These are phyloP conservation scores for Tremella fuciformis DNA, from an alignment of 768 basidiomycete species.

Conservation along the genomic window DNA sequence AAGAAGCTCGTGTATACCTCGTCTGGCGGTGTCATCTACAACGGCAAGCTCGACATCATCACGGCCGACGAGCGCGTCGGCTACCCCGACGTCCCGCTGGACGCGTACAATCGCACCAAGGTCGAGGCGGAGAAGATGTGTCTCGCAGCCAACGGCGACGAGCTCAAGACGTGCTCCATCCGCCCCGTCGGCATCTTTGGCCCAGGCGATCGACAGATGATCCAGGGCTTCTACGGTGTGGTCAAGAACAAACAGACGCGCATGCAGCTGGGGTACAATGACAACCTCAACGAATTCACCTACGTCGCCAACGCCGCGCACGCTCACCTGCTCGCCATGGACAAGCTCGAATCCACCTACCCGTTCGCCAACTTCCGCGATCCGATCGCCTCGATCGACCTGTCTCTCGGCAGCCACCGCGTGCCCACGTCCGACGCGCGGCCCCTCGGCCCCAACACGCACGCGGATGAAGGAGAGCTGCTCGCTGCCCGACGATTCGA, in stretches of 20 bases:
- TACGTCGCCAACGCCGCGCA: slow-evolving; percentile 94
- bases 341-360: slow-evolving; percentile 63
- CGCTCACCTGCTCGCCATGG: slow-evolving; percentile 89
- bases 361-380: slow-evolving; percentile 56
- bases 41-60: slow-evolving; percentile 68
- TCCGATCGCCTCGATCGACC: slow-evolving; percentile 63
- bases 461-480: slow-evolving; percentile 58
- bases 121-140: slow-evolving; percentile 80
- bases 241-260: slow-evolving; percentile 78
- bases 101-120: slow-evolving; percentile 93
- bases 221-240: slow-evolving; percentile 73
- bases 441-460: slow-evolving; percentile 77
- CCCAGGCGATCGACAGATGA: slow-evolving; percentile 84
- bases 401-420: slow-evolving; percentile 64
- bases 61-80: slow-evolving; percentile 84
- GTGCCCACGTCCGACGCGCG: slow-evolving; percentile 77
- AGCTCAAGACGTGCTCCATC: slow-evolving; percentile 79
- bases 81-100: slow-evolving; percentile 69
- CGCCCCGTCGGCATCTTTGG: slow-evolving; percentile 95
- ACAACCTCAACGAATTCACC: slow-evolving; percentile 91
- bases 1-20: slow-evolving; percentile 90
- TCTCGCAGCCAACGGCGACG: slow-evolving; percentile 78
- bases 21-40: slow-evolving; percentile 85
- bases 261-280: slow-evolving; percentile 90
- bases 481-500: slow-evolving; percentile 58